Base-by-base conservation (phyloP, 2,329 filamentous ascomycete species). In the Diaporthe ampelina region DNA sequence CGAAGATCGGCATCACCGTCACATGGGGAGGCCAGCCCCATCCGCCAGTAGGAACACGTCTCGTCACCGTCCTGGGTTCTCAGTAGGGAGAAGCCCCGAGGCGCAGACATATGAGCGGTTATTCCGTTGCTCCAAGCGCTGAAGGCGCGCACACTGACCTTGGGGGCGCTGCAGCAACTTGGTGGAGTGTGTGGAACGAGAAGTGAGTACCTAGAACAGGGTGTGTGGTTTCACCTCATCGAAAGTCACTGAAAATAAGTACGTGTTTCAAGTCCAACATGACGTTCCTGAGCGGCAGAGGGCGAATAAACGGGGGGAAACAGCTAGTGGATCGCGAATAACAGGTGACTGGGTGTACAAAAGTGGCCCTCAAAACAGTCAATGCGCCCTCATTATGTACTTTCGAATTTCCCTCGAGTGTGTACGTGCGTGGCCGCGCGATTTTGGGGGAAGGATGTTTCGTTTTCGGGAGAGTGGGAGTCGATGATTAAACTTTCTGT, bases 351-450 rank as follows among this genome's bases (percentile, higher is more conserved):
- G 37, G 24, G 57, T 56, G 37, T 21, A 21, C 70, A 56, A 72
- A 72, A 72, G 70, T 72, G 70, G 70, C 65, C 57, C 70, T 56
- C 57, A 35, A 43, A 61, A 43, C 45, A 54, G 57, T 63, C 26
- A 61, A 72, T 72, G 70, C 70, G 37, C 57, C 57, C 32, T 72
- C 54, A 61, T 61, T 72, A n/a, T n/a, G n/a, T n/a, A 61, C 58
- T 72, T 21, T 59, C 29, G 57, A 52, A 54, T 52, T 50, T 61
- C 48, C 56, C 19, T 61, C 35, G 29, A 50, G 17, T 24, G 35
- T 15, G 56, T 58, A 43, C 32, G 45, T 50, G 56, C 69, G 58
- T 50, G 29, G 61, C 43, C 61, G 50, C 24, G 61, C 21, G 43
- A 43, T 26, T 37, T 29, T 17, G 7, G 21, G 17, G 29, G 11